These are phyloP conservation scores for Combretum micranthum DNA, from an alignment of 345 rosid species.

Conservation along the genomic window DNA sequence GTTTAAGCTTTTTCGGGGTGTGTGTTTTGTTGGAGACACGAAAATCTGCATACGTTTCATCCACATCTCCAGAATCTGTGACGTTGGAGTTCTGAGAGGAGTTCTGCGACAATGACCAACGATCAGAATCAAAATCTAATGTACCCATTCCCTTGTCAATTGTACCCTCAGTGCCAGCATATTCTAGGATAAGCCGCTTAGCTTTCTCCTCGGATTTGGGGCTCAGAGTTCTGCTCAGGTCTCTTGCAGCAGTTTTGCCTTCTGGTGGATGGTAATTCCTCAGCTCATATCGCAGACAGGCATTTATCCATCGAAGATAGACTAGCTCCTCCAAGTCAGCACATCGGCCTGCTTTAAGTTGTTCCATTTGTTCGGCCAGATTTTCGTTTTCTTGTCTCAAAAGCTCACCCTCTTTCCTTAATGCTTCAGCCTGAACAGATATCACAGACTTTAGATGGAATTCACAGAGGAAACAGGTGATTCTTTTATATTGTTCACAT, in stretches of 20 bases:
- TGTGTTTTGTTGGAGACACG: constrained; percentile 22
- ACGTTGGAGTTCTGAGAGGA: constrained; percentile 45
- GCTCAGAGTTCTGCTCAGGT: constrained; percentile 71
- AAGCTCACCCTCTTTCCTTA: constrained; percentile 32
- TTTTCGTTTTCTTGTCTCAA: constrained; percentile 51
- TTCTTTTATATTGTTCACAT: constrained; percentile 1
- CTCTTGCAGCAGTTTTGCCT: constrained; percentile 77
- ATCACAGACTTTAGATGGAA: not conserved
- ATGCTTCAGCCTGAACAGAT: constrained; percentile 41
- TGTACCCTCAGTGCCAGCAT: constrained; percentile 46
- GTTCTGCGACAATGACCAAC: constrained; percentile 52
- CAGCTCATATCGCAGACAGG: constrained; percentile 81
- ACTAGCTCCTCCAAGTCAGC: constrained; percentile 68
- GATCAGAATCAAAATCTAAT: constrained; percentile 44
- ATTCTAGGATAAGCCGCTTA: constrained; percentile 72
- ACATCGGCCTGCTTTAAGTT: constrained; percentile 62
- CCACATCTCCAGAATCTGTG: constrained; percentile 43
- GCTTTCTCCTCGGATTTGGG: constrained; percentile 76
- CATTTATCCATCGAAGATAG: constrained; percentile 87
- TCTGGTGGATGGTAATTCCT: constrained; percentile 54
- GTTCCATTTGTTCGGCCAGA: constrained; percentile 49
- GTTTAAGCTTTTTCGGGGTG: constrained; percentile 35
- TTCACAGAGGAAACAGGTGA: not conserved
- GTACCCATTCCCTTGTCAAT: constrained; percentile 27
- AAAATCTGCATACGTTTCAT: constrained; percentile 43